phyloP scores from a whole-genome alignment of 495 filamentous ascomycete species.

The Hypoxylon trugodes region DNA sequence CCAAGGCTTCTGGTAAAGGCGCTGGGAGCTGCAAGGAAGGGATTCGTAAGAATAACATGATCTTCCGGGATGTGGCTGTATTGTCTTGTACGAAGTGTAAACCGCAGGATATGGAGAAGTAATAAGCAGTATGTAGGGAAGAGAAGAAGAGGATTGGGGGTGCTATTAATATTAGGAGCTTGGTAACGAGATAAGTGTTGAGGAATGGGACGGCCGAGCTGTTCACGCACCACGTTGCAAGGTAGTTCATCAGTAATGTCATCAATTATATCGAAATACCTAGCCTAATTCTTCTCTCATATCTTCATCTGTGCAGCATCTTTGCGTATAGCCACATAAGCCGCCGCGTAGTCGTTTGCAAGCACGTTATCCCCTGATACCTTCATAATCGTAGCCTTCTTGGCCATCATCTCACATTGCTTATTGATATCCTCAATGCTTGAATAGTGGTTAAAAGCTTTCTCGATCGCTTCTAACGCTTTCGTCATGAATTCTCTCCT shows the following conservation, averaged over 20 bases:
- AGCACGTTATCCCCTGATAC: constrained; percentile 73
- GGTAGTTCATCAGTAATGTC: background rate
- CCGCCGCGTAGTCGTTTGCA: constrained; percentile 78
- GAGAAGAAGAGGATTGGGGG: too few relatives aligned
- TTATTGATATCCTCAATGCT: constrained; percentile 76
- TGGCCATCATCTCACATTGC: constrained; percentile 85
- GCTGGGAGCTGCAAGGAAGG: background rate
- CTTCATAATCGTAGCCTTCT: constrained; percentile 84
- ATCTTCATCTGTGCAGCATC: constrained; percentile 43
- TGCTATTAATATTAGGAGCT: too few relatives aligned
- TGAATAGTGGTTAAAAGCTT: constrained; percentile 70
- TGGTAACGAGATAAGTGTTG: too few relatives aligned
- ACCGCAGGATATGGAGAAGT: too few relatives aligned
- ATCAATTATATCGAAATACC: background rate
- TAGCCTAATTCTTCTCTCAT: background rate
- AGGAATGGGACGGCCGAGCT: too few relatives aligned
- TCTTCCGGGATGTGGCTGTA: too few relatives aligned
- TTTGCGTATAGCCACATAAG: constrained; percentile 69
- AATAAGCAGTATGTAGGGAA: too few relatives aligned
- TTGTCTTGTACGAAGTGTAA: too few relatives aligned
- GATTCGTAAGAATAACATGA: too few relatives aligned
- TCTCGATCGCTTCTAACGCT: constrained; percentile 73
- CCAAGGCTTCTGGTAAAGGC: background rate
- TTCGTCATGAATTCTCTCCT: constrained; percentile 69
- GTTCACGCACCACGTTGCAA: background rate